phyloP scores from a whole-genome alignment of 306 rosid genomes.

The Vigna nakashimae region DNA sequence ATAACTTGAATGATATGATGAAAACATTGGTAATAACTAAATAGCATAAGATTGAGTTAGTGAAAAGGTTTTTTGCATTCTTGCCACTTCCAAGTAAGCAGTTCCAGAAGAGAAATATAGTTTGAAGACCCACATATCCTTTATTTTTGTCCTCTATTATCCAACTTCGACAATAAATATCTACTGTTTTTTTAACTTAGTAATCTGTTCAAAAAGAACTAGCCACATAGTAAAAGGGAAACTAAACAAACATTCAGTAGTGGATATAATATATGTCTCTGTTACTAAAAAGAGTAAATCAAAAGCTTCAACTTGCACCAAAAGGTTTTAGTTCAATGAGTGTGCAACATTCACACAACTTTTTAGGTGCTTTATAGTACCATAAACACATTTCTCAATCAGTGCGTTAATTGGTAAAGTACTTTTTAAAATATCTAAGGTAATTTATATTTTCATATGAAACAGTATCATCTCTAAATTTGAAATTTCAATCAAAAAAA shows the following conservation, averaged over 20 bases:
- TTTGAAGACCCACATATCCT: constrained; percentile 1
- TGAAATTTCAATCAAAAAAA: too few species aligned
- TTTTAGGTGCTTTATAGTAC: neutral
- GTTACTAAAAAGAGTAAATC: neutral
- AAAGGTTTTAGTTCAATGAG: neutral
- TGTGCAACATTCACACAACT: neutral
- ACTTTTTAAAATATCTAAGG: too few species aligned
- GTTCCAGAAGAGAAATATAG: neutral
- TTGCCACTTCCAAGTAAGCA: constrained; percentile 4
- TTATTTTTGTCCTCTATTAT: constrained; percentile 3
- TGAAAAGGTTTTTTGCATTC: neutral
- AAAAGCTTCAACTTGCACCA: constrained; percentile 15
- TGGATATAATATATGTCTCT: constrained; percentile 1
- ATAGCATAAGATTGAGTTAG: neutral
- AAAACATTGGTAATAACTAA: neutral
- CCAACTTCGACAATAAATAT: neutral
- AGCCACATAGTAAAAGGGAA: neutral
- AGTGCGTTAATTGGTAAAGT: too few species aligned
- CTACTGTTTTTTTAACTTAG: neutral
- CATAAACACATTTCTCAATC: too few species aligned
- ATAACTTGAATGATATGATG: neutral
- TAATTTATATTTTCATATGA: too few species aligned
- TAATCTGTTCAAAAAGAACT: neutral
- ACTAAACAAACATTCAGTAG: neutral
- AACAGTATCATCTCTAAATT: too few species aligned